Conservation (phyloP, 1,139 yeast genomes). For the Wickerhamiella pararugosa region DNA sequence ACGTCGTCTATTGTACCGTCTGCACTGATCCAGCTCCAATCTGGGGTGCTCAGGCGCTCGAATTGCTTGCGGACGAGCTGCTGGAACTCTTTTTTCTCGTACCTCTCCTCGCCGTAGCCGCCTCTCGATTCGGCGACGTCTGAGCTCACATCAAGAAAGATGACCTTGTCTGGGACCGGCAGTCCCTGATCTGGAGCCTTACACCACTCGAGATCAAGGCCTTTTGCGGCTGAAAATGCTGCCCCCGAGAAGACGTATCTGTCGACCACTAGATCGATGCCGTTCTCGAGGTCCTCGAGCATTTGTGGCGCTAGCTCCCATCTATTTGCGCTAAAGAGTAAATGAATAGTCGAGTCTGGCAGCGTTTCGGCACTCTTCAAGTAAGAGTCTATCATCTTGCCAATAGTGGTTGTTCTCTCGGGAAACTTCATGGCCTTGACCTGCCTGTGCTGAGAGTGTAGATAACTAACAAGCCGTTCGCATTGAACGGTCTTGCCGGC, state of each 20-base stretch:
- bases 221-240: constrained; percentile 86
- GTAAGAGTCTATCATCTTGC: constrained; percentile 61
- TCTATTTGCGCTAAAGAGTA: constrained; percentile 82
- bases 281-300: constrained; percentile 32
- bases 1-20: constrained; percentile 48
- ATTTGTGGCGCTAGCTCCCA: constrained; percentile 68
- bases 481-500: constrained; percentile 88
- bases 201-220: constrained; percentile 60
- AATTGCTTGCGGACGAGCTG: constrained; percentile 48
- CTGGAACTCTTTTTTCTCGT: constrained; percentile 67
- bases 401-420: constrained; percentile 70
- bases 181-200: constrained; percentile 67
- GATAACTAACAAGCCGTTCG: constrained; percentile 22
- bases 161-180: constrained; percentile 70
- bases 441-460: background rate
- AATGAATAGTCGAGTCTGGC: constrained; percentile 56
- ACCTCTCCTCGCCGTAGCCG: constrained; percentile 87
- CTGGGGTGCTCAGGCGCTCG: constrained; percentile 28
- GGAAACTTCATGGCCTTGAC: constrained; percentile 47
- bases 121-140: constrained; percentile 42
- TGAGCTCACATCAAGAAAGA: constrained; percentile 52
- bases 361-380: constrained; percentile 34
- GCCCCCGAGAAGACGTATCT: constrained; percentile 87
- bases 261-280: constrained; percentile 55
- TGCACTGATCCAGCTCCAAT: constrained; percentile 41